Percentiles rank a stretch among this genome's conserved stretches.
phyloP scores from a whole-genome alignment of 31 red algal genomes.

The Asparagopsis taxiformis region DNA sequence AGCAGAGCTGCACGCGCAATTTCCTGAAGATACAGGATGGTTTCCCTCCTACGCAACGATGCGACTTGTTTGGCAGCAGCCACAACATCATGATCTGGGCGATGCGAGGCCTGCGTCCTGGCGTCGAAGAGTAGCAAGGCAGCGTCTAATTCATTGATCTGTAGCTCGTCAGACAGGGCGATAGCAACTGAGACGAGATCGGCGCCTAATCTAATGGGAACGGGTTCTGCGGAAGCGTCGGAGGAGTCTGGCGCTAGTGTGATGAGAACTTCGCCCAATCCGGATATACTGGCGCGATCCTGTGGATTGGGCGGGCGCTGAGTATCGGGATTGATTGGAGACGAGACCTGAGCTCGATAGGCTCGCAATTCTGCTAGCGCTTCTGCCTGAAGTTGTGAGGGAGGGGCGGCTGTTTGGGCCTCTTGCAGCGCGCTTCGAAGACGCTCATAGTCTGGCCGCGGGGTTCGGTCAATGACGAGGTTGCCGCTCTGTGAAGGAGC shows the following conservation, averaged over 20 bases:
- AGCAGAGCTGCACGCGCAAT: slow-evolving; percentile 53
- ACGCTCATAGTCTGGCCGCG: no score
- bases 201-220: slow-evolving; percentile 34
- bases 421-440: not conserved
- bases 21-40: slow-evolving; percentile 67
- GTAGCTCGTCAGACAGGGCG: slow-evolving; percentile 76
- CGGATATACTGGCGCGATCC: not conserved
- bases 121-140: slow-evolving; percentile 65
- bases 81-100: slow-evolving; percentile 66
- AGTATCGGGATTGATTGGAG: not conserved
- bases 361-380: not conserved
- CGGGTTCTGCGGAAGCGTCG: not conserved
- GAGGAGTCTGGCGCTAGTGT: slow-evolving; percentile 6
- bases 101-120: slow-evolving; percentile 26
- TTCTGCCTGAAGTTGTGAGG: not conserved
- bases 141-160: slow-evolving; percentile 71
- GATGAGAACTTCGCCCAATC: slow-evolving; percentile 25
- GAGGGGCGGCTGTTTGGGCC: not conserved
- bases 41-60: slow-evolving; percentile 32
- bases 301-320: not conserved
- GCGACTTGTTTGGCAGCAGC: slow-evolving; percentile 64
- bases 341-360: not conserved
- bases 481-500: not conserved
- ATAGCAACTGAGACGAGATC: slow-evolving; percentile 66
- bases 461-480: not conserved